Evolutionary conservation across 495 filamentous ascomycete genomes (phyloP), one percentile per base, ranked within the genome.

Genomic region (Massariosphaeria phaeospora): DNA sequence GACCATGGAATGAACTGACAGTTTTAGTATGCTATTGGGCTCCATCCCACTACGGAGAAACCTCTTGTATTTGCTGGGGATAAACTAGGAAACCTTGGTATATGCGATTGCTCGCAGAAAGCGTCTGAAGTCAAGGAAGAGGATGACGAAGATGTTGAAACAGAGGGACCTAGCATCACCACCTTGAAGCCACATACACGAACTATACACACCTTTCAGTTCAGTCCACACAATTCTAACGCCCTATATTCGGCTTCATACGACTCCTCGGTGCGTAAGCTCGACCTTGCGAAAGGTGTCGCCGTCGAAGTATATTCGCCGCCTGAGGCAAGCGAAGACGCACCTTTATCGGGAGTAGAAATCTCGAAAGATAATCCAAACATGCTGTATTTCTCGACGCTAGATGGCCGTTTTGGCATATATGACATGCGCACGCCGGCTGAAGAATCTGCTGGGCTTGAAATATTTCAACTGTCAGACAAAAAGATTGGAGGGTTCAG

Each of bases 401-500:
- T 98, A 0, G 77, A 86, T 36, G 93, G 93, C 29, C 72, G 69
- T 7, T 80, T 97, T 48, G 90, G 89, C 1, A 80, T 85, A 6
- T 78, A 87, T 62, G 91, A 97, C 54, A 77, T 84, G 46, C 82
- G 90, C 13, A 73, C 79, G 4, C 75, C 80, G 18, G 42, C 67
- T 0, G 62, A 62, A 0, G 70, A 77, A n/a, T 72, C 78, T 9
- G 59, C 57, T 11, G 68, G 70, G 0, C 68, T 73, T 3, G 79
- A 89, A 2, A 72, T 83, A 6, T 91, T 85, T 77, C 73, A 80
- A n/a, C 72, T 98, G 9, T 85, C 84, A 0, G 89, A 95, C 45
- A 91, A 93, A 70, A 98, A 98, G 64, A 96, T 98, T 45, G 94
- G 94, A 21, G 93, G 93, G 1, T 96, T 96, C 72, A 84, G 81